phyloP scores from a whole-genome alignment of 2,329 filamentous ascomycete species.

The Cordyceps cateniannulata region DNA sequence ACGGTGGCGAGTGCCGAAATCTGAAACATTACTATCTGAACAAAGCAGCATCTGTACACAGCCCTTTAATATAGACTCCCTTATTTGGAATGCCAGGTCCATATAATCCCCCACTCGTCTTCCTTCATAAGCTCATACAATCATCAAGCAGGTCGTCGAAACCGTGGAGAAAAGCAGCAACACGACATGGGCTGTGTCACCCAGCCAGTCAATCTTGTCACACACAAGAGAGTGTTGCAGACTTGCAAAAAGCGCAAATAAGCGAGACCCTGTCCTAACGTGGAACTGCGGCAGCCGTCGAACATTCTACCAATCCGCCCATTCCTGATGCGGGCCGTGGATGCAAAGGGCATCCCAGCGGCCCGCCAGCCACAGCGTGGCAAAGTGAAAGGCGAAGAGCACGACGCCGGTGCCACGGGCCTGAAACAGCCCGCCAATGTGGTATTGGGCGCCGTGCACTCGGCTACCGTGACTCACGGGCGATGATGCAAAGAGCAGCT shows the following conservation, averaged over 20 bases:
- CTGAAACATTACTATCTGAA: neutral
- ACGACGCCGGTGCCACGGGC: slow-evolving; percentile 24
- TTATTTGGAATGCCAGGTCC: neutral
- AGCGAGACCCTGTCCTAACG: neutral
- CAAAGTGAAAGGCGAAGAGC: slow-evolving; percentile 28
- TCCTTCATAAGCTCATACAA: neutral
- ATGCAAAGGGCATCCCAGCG: slow-evolving; percentile 29
- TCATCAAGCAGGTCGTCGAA: neutral
- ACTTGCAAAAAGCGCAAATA: neutral
- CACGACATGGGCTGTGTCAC: neutral
- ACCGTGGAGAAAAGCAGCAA: neutral
- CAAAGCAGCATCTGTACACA: neutral
- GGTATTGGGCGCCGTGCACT: slow-evolving; percentile 12
- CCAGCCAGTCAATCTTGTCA: neutral
- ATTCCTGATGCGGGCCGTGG: slow-evolving; percentile 20
- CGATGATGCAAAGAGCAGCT: slow-evolving; percentile 52
- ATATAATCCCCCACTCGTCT: neutral
- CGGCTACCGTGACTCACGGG: slow-evolving; percentile 13
- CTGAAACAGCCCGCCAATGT: slow-evolving; percentile 15
- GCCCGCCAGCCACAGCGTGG: slow-evolving; percentile 28
- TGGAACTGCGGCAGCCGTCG: neutral
- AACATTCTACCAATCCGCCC: slow-evolving; percentile 23
- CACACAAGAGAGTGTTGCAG: neutral
- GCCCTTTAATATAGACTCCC: neutral
- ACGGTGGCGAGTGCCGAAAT: neutral